Evolutionary conservation across 495 filamentous ascomycete genomes (phyloP), one percentile per base, ranked within the genome.

Genomic region (Penicillium maclennaniae): DNA sequence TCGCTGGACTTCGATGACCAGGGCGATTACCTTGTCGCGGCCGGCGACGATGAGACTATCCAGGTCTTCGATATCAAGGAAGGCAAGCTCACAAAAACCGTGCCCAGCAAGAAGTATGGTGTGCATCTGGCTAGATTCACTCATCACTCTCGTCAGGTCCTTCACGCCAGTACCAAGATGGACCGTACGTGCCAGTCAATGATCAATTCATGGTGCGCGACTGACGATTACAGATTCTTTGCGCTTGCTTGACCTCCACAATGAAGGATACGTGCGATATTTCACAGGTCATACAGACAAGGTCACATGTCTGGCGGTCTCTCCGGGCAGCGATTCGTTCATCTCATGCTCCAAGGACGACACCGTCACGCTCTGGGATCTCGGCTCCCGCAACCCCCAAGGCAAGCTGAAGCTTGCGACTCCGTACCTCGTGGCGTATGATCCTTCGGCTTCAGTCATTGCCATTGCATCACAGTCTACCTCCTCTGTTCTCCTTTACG

Each of bases 1-100:
- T 97, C 92, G 5, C 82, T 99, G 59, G 92, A 97, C 72, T 97
- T 96, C 61, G 92, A 97, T 70, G 91, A 97, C 74, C 85, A 86
- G 21, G 93, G 93, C 62, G 91, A 96, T 57, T 87, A 88, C 37
- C 77, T 92, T 38, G 88, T 97, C 63, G 85, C 91, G 0, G 87
- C 89, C 7, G 88, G 90, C 46, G 87, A 85, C 65, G 95, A 97
- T 63, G 91, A 97, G 58, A 93, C 88, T 1, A 89, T 99, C 54
- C 92, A 97, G 61, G 80, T 97, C 27, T 99, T 91, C 73, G 93
- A 90, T 59, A 86, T 92, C 56, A 89, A 87, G 54, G 91, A 93
- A 45, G 93, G 93, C 6, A 89, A 87, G 49, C 83, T 87, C 51
- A 85, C 85, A 23, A 97, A 97, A 67, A 83, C 84, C 31, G 78